Conservation (phyloP, 1,139 yeast genomes). For the Waltiozyma sp. region DNA sequence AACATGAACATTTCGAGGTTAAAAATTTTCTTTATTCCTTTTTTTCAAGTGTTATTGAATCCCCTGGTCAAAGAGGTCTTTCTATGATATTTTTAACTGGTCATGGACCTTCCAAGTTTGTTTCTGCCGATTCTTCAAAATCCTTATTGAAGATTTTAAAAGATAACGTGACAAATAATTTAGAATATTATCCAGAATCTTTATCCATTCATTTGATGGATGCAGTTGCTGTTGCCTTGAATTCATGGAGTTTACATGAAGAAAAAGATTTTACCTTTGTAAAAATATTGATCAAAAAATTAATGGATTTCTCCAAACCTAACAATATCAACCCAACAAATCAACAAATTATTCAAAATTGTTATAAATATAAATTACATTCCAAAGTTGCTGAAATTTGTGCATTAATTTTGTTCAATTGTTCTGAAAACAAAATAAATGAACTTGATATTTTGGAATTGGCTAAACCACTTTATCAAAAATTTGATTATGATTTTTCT, state of each 20-base stretch:
- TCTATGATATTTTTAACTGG: constrained; percentile 73
- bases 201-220: constrained; percentile 42
- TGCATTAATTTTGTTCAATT: constrained; percentile 61
- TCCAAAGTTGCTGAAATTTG: constrained; percentile 67
- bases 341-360: constrained; percentile 29
- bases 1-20: constrained; percentile 44
- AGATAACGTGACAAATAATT: constrained; percentile 37
- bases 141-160: constrained; percentile 50
- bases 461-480: constrained; percentile 25
- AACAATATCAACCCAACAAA: constrained; percentile 4
- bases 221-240: constrained; percentile 54
- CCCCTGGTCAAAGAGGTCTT: constrained; percentile 81
- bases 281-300: constrained; percentile 33
- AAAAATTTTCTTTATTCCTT: constrained; percentile 57
- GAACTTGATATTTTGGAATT: constrained; percentile 21
- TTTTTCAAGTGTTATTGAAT: constrained; percentile 64
- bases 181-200: constrained; percentile 44
- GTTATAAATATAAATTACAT: constrained; percentile 46
- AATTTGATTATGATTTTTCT: constrained; percentile 31
- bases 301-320: constrained; percentile 6
- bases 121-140: too few species aligned
- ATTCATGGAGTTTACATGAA: constrained; percentile 61
- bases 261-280: constrained; percentile 40
- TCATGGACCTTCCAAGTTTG: constrained; percentile 28
- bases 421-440: constrained; percentile 9